A percentile compares a stretch with the other conserved stretches of the same genome.
Conservation (phyloP, 2,329 filamentous ascomycete genomes). For the Pseudogymnoascus sp. region DNA sequence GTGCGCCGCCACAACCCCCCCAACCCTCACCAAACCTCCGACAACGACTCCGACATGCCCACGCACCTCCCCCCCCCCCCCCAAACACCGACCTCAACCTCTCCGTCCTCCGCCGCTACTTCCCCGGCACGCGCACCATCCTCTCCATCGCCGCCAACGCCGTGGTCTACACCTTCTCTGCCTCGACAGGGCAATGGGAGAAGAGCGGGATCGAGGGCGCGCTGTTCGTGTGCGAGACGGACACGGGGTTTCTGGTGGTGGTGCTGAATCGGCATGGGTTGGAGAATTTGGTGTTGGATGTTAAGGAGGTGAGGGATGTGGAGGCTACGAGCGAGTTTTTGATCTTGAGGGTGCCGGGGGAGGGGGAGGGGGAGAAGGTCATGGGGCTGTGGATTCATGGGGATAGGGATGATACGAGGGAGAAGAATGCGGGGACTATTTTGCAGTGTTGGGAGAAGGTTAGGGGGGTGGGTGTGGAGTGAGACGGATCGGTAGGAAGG, state of each 20-base stretch:
- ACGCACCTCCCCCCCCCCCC: slow-evolving; percentile 36
- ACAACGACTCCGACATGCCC: slow-evolving; percentile 43
- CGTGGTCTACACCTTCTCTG: slow-evolving; percentile 74
- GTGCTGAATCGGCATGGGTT: slow-evolving; percentile 66
- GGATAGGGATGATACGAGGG: slow-evolving; percentile 39
- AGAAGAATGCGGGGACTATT: slow-evolving; percentile 22
- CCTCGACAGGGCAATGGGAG: slow-evolving; percentile 64
- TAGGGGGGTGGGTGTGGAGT: background rate
- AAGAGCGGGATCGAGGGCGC: slow-evolving; percentile 81
- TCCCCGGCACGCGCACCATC: slow-evolving; percentile 65
- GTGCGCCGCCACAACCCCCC: slow-evolving; percentile 31
- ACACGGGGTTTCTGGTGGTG: slow-evolving; percentile 50
- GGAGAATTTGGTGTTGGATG: slow-evolving; percentile 61
- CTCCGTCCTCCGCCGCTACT: slow-evolving; percentile 72
- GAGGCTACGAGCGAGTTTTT: slow-evolving; percentile 54
- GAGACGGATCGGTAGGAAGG: background rate
- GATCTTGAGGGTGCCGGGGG: slow-evolving; percentile 37
- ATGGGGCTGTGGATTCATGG: slow-evolving; percentile 51
- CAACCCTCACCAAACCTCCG: slow-evolving; percentile 36
- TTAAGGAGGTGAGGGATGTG: slow-evolving; percentile 54
- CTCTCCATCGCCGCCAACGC: slow-evolving; percentile 77
- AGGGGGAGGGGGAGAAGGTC: slow-evolving; percentile 32
- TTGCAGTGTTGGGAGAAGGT: slow-evolving; percentile 25
- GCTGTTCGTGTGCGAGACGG: slow-evolving; percentile 73
- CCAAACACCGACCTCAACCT: slow-evolving; percentile 80